These are phyloP conservation scores for Polytrichum formosum DNA, from an alignment of 225 moss, liverwort and hornwort genomes.

Conservation along the genomic window DNA sequence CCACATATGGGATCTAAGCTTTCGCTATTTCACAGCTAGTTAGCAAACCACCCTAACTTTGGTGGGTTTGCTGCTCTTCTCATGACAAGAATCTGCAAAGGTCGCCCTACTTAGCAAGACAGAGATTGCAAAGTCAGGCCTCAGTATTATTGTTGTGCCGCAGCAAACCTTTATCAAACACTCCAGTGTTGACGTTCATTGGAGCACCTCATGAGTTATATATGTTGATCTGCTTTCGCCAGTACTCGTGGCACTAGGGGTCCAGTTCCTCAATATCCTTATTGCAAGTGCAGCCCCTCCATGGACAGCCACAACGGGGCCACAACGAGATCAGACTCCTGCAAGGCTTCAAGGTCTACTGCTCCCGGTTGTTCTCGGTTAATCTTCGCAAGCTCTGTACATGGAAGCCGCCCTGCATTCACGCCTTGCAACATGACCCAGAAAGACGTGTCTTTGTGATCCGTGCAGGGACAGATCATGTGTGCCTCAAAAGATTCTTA, in stretches of 20 bases:
- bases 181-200: constrained; percentile 20
- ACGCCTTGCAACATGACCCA: background rate
- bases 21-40: constrained; percentile 51
- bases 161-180: constrained; percentile 17
- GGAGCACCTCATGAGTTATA: constrained; percentile 16
- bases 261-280: constrained; percentile 9
- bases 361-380: constrained; percentile 26
- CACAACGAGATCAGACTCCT: background rate
- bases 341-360: constrained; percentile 4
- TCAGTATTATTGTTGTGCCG: background rate
- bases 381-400: constrained; percentile 28
- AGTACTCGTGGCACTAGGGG: background rate
- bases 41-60: constrained; percentile 34
- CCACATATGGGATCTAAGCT: constrained; percentile 23
- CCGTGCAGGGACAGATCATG: background rate
- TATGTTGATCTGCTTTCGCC: constrained; percentile 3
- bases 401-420: background rate
- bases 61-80: constrained; percentile 22
- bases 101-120: constrained; percentile 1
- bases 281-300: constrained; percentile 26
- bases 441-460: constrained; percentile 8
- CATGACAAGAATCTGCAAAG: background rate
- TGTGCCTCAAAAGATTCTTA: background rate
- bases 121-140: constrained; percentile 4
- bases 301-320: background rate